phyloP scores from a whole-genome alignment of 345 rosid genomes.

The Corchorus capsularis region DNA sequence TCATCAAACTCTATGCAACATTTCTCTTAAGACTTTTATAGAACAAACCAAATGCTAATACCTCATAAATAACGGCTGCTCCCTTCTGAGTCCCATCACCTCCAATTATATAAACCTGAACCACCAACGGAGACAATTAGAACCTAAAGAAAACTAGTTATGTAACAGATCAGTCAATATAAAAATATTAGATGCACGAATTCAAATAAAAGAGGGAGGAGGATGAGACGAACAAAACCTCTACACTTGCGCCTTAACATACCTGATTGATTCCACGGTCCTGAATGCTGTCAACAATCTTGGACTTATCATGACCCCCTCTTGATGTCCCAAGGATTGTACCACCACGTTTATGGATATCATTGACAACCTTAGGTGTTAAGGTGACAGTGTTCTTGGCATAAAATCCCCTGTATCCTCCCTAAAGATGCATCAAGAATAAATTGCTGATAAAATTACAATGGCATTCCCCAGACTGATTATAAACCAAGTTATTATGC shows the following conservation, averaged over 20 bases:
- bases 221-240: not conserved
- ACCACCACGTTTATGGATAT: conserved; percentile 95
- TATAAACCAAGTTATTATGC: not conserved
- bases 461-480: not conserved
- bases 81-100: conserved; percentile 90
- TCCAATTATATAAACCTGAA: conserved; percentile 78
- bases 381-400: conserved; percentile 66
- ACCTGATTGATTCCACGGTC: conserved; percentile 95
- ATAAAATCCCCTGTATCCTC: conserved; percentile 91
- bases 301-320: conserved; percentile 73
- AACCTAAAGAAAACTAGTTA: conserved; percentile 4
- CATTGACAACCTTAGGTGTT: conserved; percentile 70
- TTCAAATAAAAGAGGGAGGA: not conserved
- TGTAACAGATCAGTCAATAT: not conserved
- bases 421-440: conserved; percentile 43
- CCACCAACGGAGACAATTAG: conserved; percentile 19
- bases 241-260: conserved; percentile 5
- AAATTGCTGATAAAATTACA: not conserved
- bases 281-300: conserved; percentile 92
- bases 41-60: conserved; percentile 24
- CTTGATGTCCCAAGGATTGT: conserved; percentile 83
- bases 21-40: not conserved
- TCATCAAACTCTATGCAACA: conserved; percentile 8
- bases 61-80: conserved; percentile 69
- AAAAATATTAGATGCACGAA: not conserved